Evolutionary conservation across 768 basidiomycete species (phyloP).

Genomic region (Termitomyces sp.): DNA sequence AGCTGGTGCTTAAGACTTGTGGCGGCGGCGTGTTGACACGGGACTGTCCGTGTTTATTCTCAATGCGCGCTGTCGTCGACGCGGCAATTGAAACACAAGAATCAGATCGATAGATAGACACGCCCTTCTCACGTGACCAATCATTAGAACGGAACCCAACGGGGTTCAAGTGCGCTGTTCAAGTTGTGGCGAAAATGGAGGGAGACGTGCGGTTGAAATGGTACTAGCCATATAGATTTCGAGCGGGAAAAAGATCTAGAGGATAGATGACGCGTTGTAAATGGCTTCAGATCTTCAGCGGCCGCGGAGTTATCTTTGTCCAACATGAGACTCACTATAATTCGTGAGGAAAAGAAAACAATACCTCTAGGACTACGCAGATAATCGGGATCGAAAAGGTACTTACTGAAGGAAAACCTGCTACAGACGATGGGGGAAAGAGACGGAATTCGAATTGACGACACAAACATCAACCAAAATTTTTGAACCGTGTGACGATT

Average conservation of each 20-base stretch:
- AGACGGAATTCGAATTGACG: neutral
- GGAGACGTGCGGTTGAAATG: neutral
- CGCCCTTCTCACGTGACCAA: neutral
- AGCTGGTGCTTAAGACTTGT: neutral
- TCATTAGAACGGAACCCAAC: neutral
- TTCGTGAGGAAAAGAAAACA: neutral
- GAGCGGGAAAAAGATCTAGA: neutral
- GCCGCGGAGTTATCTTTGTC: neutral
- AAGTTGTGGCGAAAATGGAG: neutral
- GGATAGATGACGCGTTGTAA: neutral
- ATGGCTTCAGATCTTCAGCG: neutral
- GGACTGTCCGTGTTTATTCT: neutral
- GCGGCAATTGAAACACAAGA: neutral
- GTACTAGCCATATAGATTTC: neutral
- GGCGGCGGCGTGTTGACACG: neutral
- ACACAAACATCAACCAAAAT: neutral
- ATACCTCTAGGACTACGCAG: neutral
- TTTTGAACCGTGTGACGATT: neutral
- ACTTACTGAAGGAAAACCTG: neutral
- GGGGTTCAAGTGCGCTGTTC: no score
- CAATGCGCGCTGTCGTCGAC: neutral
- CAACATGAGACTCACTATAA: neutral
- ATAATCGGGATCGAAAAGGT: neutral
- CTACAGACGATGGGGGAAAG: neutral
- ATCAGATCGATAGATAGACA: neutral